A percentile compares a stretch with the other conserved stretches of the same genome.
Evolutionary conservation across 1,284 basidiomycete genomes (phyloP).

Genomic region (Bjerkandera adusta): DNA sequence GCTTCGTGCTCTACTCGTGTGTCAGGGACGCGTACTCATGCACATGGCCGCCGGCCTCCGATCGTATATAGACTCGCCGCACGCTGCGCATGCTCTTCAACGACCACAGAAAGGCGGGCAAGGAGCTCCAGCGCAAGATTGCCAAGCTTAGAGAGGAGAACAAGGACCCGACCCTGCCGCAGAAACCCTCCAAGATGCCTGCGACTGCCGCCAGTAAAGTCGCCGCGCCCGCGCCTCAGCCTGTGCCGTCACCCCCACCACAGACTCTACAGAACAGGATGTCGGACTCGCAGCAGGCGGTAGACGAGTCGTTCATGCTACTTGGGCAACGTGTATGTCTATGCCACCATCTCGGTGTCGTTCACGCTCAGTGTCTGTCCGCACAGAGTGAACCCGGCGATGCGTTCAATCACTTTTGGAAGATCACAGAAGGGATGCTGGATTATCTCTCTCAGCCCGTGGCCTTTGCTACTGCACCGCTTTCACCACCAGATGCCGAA

Average conservation of each 20-base stretch:
- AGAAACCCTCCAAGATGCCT: constrained; percentile 28
- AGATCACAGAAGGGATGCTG: constrained; percentile 77
- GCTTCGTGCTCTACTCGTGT: background rate
- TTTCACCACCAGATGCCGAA: constrained; percentile 41
- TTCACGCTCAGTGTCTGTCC: background rate
- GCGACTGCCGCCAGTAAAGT: constrained; percentile 18
- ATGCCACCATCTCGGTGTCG: constrained; percentile 10
- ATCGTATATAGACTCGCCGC: constrained; percentile 59
- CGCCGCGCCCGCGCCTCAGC: constrained; percentile 20
- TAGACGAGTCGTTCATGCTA: constrained; percentile 84
- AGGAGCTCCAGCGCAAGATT: constrained; percentile 69
- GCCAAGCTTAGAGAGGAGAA: constrained; percentile 69
- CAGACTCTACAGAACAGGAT: constrained; percentile 37
- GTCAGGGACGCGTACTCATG: background rate
- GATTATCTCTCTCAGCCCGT: constrained; percentile 81
- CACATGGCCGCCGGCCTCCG: constrained; percentile 11
- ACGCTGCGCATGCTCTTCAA: constrained; percentile 71
- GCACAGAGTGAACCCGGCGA: constrained; percentile 47
- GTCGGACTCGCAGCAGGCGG: constrained; percentile 69
- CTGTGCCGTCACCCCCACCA: constrained; percentile 43
- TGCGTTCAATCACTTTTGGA: constrained; percentile 84
- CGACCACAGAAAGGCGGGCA: constrained; percentile 64
- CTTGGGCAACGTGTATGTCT: constrained; percentile 56
- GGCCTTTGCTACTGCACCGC: constrained; percentile 78
- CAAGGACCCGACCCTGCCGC: constrained; percentile 61